Evolutionary conservation across 164 flowering plant genomes (phyloP).

Genomic region (Sedum album): DNA sequence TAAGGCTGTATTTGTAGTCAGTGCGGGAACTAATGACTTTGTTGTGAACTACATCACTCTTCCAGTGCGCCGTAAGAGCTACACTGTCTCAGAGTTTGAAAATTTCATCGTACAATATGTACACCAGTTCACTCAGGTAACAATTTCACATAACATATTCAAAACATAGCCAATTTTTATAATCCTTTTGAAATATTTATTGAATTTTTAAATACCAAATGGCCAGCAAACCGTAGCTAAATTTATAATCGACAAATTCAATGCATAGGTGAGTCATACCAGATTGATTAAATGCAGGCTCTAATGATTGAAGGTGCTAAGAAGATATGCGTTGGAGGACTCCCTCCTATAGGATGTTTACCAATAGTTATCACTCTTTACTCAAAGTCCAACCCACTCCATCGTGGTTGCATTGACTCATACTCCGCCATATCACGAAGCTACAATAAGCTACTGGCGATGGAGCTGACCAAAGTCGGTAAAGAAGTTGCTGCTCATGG

Average conservation of each 20-base stretch:
- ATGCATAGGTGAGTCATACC: neutral
- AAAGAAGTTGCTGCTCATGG: neutral
- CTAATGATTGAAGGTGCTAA: neutral
- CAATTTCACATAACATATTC: neutral
- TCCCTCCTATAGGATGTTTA: conserved; percentile 6
- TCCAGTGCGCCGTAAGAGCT: neutral
- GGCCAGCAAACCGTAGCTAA: neutral
- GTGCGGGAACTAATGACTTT: neutral
- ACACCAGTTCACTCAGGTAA: conserved; percentile 24
- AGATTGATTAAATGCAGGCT: neutral
- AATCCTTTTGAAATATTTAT: too few relatives aligned
- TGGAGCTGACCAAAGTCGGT: neutral
- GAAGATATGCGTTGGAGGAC: neutral
- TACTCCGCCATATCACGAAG: conserved; percentile 4
- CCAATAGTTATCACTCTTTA: neutral
- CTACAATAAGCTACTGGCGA: neutral
- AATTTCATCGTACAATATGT: conserved; percentile 5
- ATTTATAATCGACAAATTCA: neutral
- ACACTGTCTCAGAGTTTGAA: neutral
- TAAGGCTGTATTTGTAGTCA: neutral
- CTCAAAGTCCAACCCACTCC: neutral
- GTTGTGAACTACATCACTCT: neutral
- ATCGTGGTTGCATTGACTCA: neutral
- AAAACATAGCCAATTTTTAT: too few relatives aligned
- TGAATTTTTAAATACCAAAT: neutral